These are phyloP conservation scores for Diaporthe citri DNA, from an alignment of 2,329 filamentous ascomycete species.

Conservation along the genomic window DNA sequence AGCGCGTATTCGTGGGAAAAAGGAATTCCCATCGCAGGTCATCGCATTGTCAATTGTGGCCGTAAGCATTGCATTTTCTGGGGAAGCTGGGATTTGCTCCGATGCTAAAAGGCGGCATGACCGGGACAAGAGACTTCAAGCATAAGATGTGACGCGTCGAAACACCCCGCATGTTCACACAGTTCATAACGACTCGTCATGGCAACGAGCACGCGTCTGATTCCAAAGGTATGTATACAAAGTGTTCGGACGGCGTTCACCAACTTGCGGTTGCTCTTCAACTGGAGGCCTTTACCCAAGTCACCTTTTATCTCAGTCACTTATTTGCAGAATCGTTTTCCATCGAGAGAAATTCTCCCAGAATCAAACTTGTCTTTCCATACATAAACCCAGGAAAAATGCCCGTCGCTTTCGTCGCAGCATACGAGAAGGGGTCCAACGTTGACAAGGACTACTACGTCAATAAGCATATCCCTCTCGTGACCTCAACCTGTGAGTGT, in stretches of 20 bases:
- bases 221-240: background rate
- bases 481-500: slow-evolving; percentile 13
- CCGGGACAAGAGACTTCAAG: slow-evolving; percentile 21
- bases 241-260: background rate
- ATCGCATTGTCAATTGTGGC: background rate
- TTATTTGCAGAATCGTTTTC: no score
- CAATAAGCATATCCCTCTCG: slow-evolving; percentile 19
- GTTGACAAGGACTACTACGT: slow-evolving; percentile 23
- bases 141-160: slow-evolving; percentile 21
- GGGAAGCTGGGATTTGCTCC: slow-evolving; percentile 5
- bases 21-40: background rate
- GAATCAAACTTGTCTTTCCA: background rate
- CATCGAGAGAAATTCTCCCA: background rate
- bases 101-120: slow-evolving; percentile 21
- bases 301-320: background rate
- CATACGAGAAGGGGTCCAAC: slow-evolving; percentile 24
- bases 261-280: background rate
- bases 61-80: background rate
- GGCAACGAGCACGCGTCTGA: slow-evolving; percentile 4
- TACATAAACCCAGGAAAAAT: background rate
- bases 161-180: slow-evolving; percentile 21
- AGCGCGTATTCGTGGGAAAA: background rate
- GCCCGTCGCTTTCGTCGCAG: slow-evolving; percentile 23
- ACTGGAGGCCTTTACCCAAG: fast-evolving
- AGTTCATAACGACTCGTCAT: slow-evolving; percentile 1